These are phyloP conservation scores for Zygoascus sp. DNA, from an alignment of 1,139 yeast species.

Conservation along the genomic window DNA sequence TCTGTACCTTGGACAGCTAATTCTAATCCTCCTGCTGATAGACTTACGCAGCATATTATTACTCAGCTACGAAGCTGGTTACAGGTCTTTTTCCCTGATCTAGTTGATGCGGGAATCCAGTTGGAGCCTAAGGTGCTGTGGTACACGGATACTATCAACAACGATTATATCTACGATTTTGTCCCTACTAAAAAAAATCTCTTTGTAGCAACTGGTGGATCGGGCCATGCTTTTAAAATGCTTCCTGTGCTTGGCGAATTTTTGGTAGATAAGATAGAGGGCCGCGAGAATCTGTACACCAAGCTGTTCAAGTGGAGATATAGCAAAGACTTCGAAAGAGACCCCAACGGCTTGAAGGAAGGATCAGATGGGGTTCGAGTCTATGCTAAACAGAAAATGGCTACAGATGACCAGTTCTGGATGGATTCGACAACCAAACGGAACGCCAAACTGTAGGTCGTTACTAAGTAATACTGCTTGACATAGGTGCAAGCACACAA, in stretches of 20 bases:
- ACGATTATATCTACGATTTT: slow-evolving; percentile 41
- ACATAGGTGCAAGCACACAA: no score
- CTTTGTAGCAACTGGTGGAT: slow-evolving; percentile 45
- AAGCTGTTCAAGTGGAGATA: slow-evolving; percentile 15
- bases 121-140: slow-evolving; percentile 36
- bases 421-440: slow-evolving; percentile 3
- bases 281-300: slow-evolving; percentile 13
- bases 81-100: slow-evolving; percentile 15
- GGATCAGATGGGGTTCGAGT: slow-evolving; percentile 12
- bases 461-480: no score
- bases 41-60: slow-evolving; percentile 13
- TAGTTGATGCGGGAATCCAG: slow-evolving; percentile 15
- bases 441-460: background rate
- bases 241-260: slow-evolving; percentile 18
- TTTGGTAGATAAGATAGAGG: slow-evolving; percentile 13
- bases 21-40: slow-evolving; percentile 13
- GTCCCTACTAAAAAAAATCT: slow-evolving; percentile 39
- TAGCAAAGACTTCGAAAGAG: slow-evolving; percentile 10
- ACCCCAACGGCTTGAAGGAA: slow-evolving; percentile 14
- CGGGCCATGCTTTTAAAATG: slow-evolving; percentile 36
- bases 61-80: slow-evolving; percentile 14
- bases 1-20: slow-evolving; percentile 16
- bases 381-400: slow-evolving; percentile 12
- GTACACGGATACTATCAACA: slow-evolving; percentile 44
- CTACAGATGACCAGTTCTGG: slow-evolving; percentile 7